phyloP scores from a whole-genome alignment of 371 early-diverging fungal species.

The Haplosporangium sp. region DNA sequence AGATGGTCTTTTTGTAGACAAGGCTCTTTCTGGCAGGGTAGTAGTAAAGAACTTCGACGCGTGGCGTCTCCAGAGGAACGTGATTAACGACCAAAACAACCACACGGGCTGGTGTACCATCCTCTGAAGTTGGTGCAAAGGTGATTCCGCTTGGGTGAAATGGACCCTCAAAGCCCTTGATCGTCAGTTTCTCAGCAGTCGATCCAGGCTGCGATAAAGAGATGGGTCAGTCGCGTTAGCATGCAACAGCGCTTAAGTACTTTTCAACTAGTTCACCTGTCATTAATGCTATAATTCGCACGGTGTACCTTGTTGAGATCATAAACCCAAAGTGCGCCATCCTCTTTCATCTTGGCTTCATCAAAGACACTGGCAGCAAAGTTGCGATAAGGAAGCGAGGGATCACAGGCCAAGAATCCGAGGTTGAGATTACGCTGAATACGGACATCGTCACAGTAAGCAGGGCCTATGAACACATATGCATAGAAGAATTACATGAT shows the following conservation, averaged over 20 bases:
- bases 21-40: constrained; percentile 51
- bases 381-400: constrained; percentile 51
- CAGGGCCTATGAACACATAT: constrained; percentile 21
- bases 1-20: constrained; percentile 54
- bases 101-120: constrained; percentile 51
- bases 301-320: constrained; percentile 45
- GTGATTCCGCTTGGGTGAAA: constrained; percentile 52
- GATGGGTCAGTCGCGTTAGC: no score
- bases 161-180: constrained; percentile 46
- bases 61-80: constrained; percentile 47
- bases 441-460: constrained; percentile 50
- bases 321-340: constrained; percentile 53
- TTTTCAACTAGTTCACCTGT: not conserved
- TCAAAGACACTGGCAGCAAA: constrained; percentile 50
- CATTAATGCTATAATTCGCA: not conserved
- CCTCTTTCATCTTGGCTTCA: constrained; percentile 44
- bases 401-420: constrained; percentile 49
- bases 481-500: not conserved
- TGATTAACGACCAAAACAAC: constrained; percentile 51
- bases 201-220: constrained; percentile 29
- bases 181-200: constrained; percentile 39
- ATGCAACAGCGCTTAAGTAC: not conserved
- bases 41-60: constrained; percentile 52
- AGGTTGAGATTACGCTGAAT: constrained; percentile 51
- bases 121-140: constrained; percentile 40